Evolutionary conservation across 768 basidiomycete species (phyloP), one percentile per base, ranked within the genome.

Genomic region (Psilocybe subaeruginosa): DNA sequence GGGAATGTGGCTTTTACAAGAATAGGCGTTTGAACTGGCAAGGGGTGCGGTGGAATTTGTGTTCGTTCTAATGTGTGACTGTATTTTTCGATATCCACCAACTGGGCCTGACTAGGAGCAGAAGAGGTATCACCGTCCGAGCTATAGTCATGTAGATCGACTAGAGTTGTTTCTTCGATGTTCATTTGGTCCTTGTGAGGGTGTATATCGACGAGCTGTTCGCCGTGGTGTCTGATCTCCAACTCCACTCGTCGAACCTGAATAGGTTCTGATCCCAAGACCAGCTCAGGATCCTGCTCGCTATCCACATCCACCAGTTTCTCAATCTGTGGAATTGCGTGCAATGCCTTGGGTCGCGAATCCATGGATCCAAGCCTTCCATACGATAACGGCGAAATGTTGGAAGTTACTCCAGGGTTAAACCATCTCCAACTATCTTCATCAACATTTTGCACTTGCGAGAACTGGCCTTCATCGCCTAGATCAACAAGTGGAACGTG

Each of bases 401-500:
- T 35, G n/a, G 35, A 27, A 7, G 54, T 17, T 11, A 8, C 19
- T 5, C 11, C 30, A 9, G 58, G 23, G 9, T 23, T 48, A 30
- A 67, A 67, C 66, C 63, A 67, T 27, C 55, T 62, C 66, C 66
- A 67, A 3, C 39, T 49, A 17, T 60, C 63, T 4, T 64, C 63
- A 27, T 62, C 47, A 1, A n/a, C 45, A 6, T 49, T 17, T 5
- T 31, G n/a, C 8, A 12, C 31, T 8, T 30, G 16, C 12, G 5
- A 39, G 30, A 19, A 23, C 29, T 2, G 23, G 6, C 54, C 47
- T 3, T 43, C 53, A 16, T 66, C 58, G 11, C 47, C 46, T 3
- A 66, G 48, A 49, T 67, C 66, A 9, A 67, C 66, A 2, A 67
- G 61, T 3, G 63, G 66, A 2, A 67, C 63, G n/a, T 63, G 65